These are phyloP conservation scores for Colletotrichum truncatum DNA, from an alignment of 2,329 filamentous ascomycete genomes.

Conservation along the genomic window DNA sequence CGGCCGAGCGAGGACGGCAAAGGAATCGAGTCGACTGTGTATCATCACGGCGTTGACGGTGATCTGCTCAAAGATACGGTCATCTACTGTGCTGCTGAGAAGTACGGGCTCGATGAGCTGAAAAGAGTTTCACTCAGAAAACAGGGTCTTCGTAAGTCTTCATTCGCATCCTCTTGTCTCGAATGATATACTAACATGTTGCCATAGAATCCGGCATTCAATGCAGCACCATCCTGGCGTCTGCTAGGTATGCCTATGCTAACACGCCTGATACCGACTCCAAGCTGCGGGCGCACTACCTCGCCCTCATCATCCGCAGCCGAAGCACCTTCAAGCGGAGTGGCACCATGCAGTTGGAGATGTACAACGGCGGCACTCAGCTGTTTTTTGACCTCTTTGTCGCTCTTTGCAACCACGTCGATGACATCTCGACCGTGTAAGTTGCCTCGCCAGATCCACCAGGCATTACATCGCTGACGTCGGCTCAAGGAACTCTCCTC, in stretches of 20 bases:
- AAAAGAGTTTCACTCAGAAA: constrained; percentile 88
- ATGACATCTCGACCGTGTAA: constrained; percentile 70
- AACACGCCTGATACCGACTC: constrained; percentile 91
- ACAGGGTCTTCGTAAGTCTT: constrained; percentile 78
- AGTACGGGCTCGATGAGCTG: constrained; percentile 83
- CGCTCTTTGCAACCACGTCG: constrained; percentile 90
- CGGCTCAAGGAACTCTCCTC: constrained; percentile 39
- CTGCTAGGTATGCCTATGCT: constrained; percentile 88
- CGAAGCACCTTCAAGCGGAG: constrained; percentile 91
- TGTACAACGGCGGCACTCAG: constrained; percentile 83
- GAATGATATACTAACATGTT: neutral
- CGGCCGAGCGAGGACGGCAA: constrained; percentile 58
- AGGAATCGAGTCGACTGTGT: constrained; percentile 72
- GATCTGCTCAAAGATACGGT: constrained; percentile 87
- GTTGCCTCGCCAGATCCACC: constrained; percentile 35
- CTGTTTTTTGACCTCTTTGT: constrained; percentile 96
- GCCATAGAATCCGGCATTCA: constrained; percentile 76
- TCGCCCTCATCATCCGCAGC: constrained; percentile 90
- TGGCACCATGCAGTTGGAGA: constrained; percentile 95
- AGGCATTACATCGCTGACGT: neutral
- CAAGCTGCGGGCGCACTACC: constrained; percentile 90
- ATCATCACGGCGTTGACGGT: constrained; percentile 70
- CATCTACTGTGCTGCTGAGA: constrained; percentile 89
- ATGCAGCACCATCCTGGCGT: constrained; percentile 84
- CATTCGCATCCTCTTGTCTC: neutral